Evolutionary conservation across 2,329 filamentous ascomycete species (phyloP).

Genomic region (Ciborinia camelliae): DNA sequence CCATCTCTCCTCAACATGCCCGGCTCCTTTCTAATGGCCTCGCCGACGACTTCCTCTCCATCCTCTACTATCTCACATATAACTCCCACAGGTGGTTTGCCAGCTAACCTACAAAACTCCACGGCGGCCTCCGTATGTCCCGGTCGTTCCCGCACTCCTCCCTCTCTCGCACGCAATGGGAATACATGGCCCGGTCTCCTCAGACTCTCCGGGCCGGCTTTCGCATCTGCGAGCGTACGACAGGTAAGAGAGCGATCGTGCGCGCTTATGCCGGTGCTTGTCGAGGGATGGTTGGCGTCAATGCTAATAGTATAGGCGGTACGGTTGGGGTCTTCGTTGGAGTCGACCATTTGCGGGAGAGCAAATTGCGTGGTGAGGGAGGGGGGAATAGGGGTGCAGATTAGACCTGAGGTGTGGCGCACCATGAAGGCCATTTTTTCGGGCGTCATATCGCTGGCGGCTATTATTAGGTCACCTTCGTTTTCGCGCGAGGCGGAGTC

Average conservation of each 20-base stretch:
- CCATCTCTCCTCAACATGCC: conserved; percentile 91
- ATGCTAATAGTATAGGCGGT: conserved; percentile 93
- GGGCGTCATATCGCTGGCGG: conserved; percentile 77
- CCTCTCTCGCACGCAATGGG: conserved; percentile 72
- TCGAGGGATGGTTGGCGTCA: conserved; percentile 68
- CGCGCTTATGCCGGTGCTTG: conserved; percentile 88
- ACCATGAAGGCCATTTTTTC: conserved; percentile 96
- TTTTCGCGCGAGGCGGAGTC: conserved; percentile 93
- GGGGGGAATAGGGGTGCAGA: conserved; percentile 81
- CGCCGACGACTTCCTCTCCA: conserved; percentile 67
- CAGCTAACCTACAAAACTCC: conserved; percentile 83
- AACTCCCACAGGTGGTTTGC: conserved; percentile 71
- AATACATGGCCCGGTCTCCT: conserved; percentile 86
- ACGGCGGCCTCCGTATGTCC: conserved; percentile 94
- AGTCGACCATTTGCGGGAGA: conserved; percentile 85
- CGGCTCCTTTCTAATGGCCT: conserved; percentile 60
- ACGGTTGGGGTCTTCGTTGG: conserved; percentile 72
- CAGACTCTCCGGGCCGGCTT: conserved; percentile 54
- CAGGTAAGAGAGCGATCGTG: conserved; percentile 83
- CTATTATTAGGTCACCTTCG: conserved; percentile 96
- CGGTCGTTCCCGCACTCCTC: conserved; percentile 73
- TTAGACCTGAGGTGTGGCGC: conserved; percentile 82
- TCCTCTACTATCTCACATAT: conserved; percentile 92
- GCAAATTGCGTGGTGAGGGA: conserved; percentile 65
- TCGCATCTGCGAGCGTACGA: conserved; percentile 68